Evolutionary conservation across 352 stramenopile species (phyloP).

Genomic region (Thalassiosira pacifica): DNA sequence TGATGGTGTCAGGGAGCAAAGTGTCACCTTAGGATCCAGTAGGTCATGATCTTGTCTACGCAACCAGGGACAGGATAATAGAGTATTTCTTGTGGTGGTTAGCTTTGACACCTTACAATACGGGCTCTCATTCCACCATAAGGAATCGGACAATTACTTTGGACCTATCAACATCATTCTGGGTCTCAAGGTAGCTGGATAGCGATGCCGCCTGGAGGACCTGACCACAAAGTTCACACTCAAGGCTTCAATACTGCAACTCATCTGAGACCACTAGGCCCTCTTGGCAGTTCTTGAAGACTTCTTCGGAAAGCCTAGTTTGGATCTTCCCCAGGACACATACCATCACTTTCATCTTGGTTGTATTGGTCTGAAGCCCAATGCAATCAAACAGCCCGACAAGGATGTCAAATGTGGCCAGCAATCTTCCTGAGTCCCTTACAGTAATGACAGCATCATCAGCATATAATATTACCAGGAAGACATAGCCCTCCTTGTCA

Average conservation of each 20-base stretch:
- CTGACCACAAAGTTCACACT: too few relatives aligned
- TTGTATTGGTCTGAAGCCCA: constrained; percentile 13
- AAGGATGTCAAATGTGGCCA: background rate
- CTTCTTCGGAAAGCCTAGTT: background rate
- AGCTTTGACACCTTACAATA: too few relatives aligned
- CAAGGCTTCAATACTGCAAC: too few relatives aligned
- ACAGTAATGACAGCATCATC: background rate
- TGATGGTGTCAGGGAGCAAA: too few relatives aligned
- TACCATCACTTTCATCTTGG: constrained; percentile 33
- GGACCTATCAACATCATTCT: background rate
- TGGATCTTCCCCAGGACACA: constrained; percentile 23
- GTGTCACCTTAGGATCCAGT: too few relatives aligned
- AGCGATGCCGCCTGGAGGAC: background rate
- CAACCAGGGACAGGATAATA: too few relatives aligned
- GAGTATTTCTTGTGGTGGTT: too few relatives aligned
- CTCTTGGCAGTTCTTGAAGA: too few relatives aligned
- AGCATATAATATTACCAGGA: constrained; percentile 9
- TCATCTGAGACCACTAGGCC: too few relatives aligned
- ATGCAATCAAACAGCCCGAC: constrained; percentile 15
- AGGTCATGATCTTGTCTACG: too few relatives aligned
- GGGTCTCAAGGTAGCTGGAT: too few relatives aligned
- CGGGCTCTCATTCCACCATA: too few relatives aligned
- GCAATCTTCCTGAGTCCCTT: background rate
- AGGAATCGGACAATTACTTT: background rate
- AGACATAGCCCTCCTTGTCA: background rate